Conservation (phyloP, 2,329 filamentous ascomycete genomes). For the Colletotrichum cereale region DNA sequence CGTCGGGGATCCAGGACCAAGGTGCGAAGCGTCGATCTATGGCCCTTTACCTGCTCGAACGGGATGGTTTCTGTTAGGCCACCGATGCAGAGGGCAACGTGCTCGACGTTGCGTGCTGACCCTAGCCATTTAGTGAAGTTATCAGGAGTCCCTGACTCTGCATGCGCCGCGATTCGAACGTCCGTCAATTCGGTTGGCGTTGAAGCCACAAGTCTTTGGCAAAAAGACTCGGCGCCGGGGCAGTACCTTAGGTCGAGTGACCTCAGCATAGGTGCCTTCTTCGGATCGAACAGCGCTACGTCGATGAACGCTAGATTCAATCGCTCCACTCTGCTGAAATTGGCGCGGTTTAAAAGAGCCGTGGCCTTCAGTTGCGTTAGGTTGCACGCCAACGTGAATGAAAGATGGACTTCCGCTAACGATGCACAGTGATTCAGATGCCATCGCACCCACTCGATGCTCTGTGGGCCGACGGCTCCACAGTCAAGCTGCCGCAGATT, state of each 20-base stretch:
- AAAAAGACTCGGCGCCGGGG: not conserved
- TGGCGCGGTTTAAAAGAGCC: not conserved
- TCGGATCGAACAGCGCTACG: slow-evolving; percentile 1
- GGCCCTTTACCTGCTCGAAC: not conserved
- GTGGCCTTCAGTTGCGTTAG: not conserved
- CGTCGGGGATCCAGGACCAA: not conserved
- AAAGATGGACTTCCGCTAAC: not conserved
- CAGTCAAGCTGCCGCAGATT: slow-evolving; percentile 1
- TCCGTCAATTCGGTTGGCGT: not conserved
- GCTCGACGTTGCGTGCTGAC: not conserved
- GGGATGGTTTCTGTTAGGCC: not conserved
- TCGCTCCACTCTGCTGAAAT: not conserved
- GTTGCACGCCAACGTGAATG: not conserved
- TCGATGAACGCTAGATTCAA: not conserved
- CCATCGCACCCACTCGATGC: slow-evolving; percentile 2
- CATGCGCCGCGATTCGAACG: not conserved
- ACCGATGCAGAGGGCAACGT: slow-evolving; percentile 3
- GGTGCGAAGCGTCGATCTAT: not conserved
- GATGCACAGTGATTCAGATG: not conserved
- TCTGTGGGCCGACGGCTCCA: not conserved
- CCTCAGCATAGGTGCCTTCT: not conserved
- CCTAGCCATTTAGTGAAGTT: not conserved
- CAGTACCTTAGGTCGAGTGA: not conserved
- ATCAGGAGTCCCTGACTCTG: not conserved
- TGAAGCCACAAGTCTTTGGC: not conserved